Evolutionary conservation across 2,329 filamentous ascomycete genomes (phyloP), one percentile per base, ranked within the genome.

Genomic region (Golovinomyces cichoracearum): DNA sequence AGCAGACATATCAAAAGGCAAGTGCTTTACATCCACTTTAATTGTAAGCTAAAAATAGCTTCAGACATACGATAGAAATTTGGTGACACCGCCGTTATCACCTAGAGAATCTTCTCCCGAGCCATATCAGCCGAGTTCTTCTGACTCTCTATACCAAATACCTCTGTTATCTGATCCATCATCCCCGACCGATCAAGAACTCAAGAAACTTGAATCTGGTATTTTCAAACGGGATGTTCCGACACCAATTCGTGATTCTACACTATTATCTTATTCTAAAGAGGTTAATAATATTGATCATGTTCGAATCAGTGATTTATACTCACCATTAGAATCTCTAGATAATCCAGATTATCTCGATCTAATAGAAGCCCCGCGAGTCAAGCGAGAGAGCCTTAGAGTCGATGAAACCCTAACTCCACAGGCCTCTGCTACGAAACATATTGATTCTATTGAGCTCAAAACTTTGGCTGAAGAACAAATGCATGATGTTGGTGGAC

Each of bases 261-360:
- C 4, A 10, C 23, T 3, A 4, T 2, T 0, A 21, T 10, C 15
- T 31, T 22, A 21, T 5, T 48, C 46, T 4, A 33, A 49, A 4
- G 49, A 50, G 6, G 40, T 41, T 2, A 23, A 23, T 2, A 19
- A 41, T 2, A 12, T 41, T 21, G 68, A 70, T 33, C 65, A 71
- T 5, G 67, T 78, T 13, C 81, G 77, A 53, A 71, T 93, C 21
- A 66, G 71, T 3, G 81, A 92, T 55, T 66, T 94, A 29, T 57
- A 54, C 33, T 49, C 51, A 1, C 50, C 55, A 25, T 45, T 54
- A 5, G 53, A 47, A 25, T 55, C 45, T 41, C 15, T 53, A 4
- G 49, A 51, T 9, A 47, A 48, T n/a, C 44, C 26, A 7, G 6
- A 31, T 4, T 21, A 49, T 33, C 47, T 50, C 7, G 46, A 52